These are phyloP conservation scores for Hyparrhenia diplandra DNA, from an alignment of 176 grass and related monocot genomes.

Conservation along the genomic window DNA sequence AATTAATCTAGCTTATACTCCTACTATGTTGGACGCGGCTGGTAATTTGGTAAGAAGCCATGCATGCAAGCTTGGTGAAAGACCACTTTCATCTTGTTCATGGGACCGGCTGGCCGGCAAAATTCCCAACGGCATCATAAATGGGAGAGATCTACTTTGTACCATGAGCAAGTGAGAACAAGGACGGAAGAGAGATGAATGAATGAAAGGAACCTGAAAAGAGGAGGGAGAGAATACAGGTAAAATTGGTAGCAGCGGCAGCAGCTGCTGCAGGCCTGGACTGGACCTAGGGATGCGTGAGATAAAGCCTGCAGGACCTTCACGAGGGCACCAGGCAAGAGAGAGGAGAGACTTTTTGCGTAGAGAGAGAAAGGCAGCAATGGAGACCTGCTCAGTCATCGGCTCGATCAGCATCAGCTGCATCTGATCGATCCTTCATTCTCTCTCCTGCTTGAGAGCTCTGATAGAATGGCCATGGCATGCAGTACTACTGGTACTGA, in stretches of 20 bases:
- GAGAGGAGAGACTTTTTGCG: neutral
- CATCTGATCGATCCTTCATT: no score
- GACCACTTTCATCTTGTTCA: neutral
- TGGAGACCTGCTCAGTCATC: no score
- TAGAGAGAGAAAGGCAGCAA: neutral
- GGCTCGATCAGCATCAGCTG: no score
- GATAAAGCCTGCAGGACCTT: constrained; percentile 62
- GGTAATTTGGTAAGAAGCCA: no score
- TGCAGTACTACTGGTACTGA: neutral
- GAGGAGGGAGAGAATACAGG: neutral
- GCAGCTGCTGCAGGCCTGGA: neutral
- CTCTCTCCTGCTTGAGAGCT: neutral
- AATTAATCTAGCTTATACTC: neutral
- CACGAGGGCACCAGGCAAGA: constrained; percentile 47
- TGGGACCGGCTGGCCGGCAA: no score
- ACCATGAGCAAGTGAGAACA: constrained; percentile 20
- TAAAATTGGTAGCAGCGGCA: neutral
- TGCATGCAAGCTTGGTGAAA: neutral
- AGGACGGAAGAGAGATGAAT: neutral
- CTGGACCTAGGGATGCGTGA: constrained; percentile 62
- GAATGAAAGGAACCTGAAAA: neutral
- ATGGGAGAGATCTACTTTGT: constrained; percentile 8
- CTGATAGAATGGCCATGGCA: neutral
- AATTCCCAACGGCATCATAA: constrained; percentile 3
- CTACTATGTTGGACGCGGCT: neutral